Evolutionary conservation across 345 rosid genomes (phyloP), one percentile per base, ranked within the genome.

Genomic region (Reutealis trisperma): DNA sequence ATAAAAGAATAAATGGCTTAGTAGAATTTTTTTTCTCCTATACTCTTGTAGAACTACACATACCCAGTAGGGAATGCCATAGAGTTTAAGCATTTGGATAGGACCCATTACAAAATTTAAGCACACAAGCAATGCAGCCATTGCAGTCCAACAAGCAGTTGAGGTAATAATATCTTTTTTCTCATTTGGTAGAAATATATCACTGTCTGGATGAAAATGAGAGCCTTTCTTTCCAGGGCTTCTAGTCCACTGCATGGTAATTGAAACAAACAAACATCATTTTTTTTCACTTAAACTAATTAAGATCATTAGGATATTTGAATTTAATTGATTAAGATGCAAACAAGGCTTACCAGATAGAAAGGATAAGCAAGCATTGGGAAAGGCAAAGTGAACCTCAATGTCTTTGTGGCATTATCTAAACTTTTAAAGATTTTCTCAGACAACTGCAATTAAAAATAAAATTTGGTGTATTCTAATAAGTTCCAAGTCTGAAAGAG

Each of bases 201-300:
- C 90, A 55, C 98, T 94, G 66, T 85, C 85, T 2, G 98, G 97
- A 70, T 90, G 80, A 83, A 84, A 94, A 77, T 94, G 98, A 49
- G 97, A 94, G 15, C 98, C 98, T 47, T 85, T 89, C 84, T 94
- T 92, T 60, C 98, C 97, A 1, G 98, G 98, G 83, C 94, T 92
- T 80, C 98, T 66, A 52, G 79, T 25, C 93, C 93, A 94, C 98
- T 94, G 88, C 54, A 37, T 25, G 54, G 47, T 27, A 45, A 75
- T 58, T 18, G 32, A 61, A 78, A 75, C 21, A 14, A 78, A 75
- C 21, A 14, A 37, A 14, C 6, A 51, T 73, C 67, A 37, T 19
- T 21, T 12, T 22, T 19, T 21, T 12, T 22, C 18, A 75, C 41
- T 57, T 21, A 37, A 19, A 44, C 49, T 14, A 16, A 44, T 19